Evolutionary conservation across 768 basidiomycete species (phyloP).

Genomic region (Lactarius tabidus): DNA sequence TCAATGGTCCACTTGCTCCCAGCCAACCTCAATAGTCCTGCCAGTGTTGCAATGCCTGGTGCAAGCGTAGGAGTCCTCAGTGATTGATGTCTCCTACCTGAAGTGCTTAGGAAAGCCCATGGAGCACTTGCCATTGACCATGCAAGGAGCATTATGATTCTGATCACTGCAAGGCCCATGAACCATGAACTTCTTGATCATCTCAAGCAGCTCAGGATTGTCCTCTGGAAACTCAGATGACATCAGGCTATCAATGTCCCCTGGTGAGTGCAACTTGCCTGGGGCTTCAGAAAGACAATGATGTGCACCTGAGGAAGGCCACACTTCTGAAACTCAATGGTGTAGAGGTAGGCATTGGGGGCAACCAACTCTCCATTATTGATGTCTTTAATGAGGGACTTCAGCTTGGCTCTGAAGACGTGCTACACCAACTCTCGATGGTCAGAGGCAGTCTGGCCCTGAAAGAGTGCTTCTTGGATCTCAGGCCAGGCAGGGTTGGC

Average conservation of each 20-base stretch:
- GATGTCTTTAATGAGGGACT: slow-evolving; percentile 35
- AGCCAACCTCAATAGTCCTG: slow-evolving; percentile 24
- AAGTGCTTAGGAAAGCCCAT: slow-evolving; percentile 45
- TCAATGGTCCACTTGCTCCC: slow-evolving; percentile 35
- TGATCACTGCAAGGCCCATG: slow-evolving; percentile 45
- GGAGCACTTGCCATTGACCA: slow-evolving; percentile 40
- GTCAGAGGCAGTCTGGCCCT: slow-evolving; percentile 36
- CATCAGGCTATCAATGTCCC: slow-evolving; percentile 40
- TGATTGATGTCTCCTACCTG: slow-evolving; percentile 33
- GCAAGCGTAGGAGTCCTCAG: slow-evolving; percentile 40
- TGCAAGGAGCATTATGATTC: slow-evolving; percentile 37
- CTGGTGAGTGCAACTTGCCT: slow-evolving; percentile 35
- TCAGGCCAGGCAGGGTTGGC: slow-evolving; percentile 47
- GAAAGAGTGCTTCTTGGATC: neutral
- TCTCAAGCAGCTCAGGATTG: slow-evolving; percentile 37
- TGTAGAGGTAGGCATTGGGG: slow-evolving; percentile 43
- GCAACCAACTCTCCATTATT: slow-evolving; percentile 40
- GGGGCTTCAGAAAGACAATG: slow-evolving; percentile 39
- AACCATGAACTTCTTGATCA: slow-evolving; percentile 41
- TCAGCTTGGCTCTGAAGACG: slow-evolving; percentile 46
- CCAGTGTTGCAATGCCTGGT: slow-evolving; percentile 40
- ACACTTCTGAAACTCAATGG: slow-evolving; percentile 56
- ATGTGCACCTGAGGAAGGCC: slow-evolving; percentile 54
- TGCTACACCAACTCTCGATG: slow-evolving; percentile 45
- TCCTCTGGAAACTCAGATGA: slow-evolving; percentile 43